Evolutionary conservation across 306 rosid species (phyloP).

Genomic region (Cucurbita ficifolia): DNA sequence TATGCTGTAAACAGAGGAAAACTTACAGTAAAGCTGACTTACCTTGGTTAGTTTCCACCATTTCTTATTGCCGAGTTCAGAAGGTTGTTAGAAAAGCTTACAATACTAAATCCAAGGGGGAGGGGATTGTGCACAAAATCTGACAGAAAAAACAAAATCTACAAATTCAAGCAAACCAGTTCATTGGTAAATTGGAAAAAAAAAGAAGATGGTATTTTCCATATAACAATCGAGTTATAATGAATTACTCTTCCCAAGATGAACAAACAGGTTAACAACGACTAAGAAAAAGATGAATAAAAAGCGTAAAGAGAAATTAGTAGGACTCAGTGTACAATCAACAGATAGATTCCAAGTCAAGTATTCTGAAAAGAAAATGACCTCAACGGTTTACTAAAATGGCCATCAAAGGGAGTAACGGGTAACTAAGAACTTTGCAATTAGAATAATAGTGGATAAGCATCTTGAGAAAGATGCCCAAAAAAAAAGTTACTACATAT

Average conservation of each 20-base stretch:
- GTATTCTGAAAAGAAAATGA: not conserved
- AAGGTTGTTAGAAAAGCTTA: not conserved
- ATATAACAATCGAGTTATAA: not conserved
- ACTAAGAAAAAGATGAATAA: not conserved
- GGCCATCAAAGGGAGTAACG: not conserved
- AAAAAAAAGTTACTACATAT: not conserved
- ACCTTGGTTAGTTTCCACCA: not conserved
- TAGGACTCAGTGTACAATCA: not conserved
- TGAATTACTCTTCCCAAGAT: not conserved
- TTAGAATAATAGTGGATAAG: not conserved
- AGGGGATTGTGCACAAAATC: not conserved
- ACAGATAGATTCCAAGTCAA: not conserved
- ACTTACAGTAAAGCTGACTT: not conserved
- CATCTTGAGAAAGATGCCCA: constrained; percentile 4
- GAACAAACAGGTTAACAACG: not conserved
- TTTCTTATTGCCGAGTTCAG: not conserved
- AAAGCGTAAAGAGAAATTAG: not conserved
- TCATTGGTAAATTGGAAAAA: not conserved
- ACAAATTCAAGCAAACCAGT: not conserved
- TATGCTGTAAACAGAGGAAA: not conserved
- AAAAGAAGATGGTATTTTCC: not conserved
- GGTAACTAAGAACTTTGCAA: not conserved
- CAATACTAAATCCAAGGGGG: not conserved
- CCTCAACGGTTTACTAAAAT: not conserved
- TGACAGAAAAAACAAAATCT: not conserved